phyloP scores from a whole-genome alignment of 2,329 filamentous ascomycete genomes.

The Seiridium unicorne region DNA sequence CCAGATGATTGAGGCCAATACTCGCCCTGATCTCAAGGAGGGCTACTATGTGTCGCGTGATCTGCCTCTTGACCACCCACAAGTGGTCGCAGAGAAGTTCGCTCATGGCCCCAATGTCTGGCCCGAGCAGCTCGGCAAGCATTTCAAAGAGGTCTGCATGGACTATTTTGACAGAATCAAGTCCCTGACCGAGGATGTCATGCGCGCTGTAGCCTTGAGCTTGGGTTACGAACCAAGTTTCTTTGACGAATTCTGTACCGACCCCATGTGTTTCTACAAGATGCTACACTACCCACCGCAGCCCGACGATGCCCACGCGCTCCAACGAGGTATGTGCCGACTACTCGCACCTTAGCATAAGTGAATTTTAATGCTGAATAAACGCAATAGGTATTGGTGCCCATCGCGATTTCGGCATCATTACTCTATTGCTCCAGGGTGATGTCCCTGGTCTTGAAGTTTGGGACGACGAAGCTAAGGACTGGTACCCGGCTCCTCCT shows the following conservation, averaged over 20 bases:
- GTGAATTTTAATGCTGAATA: not conserved
- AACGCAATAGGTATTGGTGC: slow-evolving; percentile 12
- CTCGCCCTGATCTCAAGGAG: slow-evolving; percentile 2
- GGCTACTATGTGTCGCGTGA: slow-evolving; percentile 2
- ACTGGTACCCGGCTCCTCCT: slow-evolving; percentile 17
- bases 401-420: slow-evolving; percentile 22
- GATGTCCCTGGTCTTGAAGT: slow-evolving; percentile 21
- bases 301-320: not conserved
- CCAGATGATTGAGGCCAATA: slow-evolving; percentile 1
- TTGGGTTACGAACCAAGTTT: not conserved
- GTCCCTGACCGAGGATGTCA: not conserved
- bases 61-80: not conserved
- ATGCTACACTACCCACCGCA: slow-evolving; percentile 4
- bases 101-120: slow-evolving; percentile 2
- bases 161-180: not conserved
- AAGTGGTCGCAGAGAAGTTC: not conserved
- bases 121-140: not conserved
- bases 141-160: slow-evolving; percentile 3
- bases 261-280: slow-evolving; percentile 6
- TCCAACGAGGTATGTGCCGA: not conserved
- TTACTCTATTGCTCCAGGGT: slow-evolving; percentile 22
- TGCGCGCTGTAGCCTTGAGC: not conserved
- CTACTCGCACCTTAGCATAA: not conserved
- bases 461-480: slow-evolving; percentile 10
- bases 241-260: slow-evolving; percentile 1